Evolutionary conservation across 352 stramenopile species (phyloP).

Genomic region (Phytophthora citricola): DNA sequence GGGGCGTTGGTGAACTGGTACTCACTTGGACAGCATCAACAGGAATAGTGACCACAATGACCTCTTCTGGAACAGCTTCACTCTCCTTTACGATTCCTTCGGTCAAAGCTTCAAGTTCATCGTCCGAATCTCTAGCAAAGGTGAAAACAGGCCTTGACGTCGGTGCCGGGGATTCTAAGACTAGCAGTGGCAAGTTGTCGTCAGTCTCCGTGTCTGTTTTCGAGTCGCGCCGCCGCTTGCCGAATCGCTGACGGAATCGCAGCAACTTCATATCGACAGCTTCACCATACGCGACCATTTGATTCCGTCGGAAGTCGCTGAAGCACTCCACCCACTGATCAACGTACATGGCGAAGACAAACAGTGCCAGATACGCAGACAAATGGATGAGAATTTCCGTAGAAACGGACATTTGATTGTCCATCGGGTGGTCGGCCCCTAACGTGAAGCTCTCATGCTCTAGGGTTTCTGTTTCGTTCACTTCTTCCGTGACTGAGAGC

Average conservation of each 20-base stretch:
- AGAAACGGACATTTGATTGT: slow-evolving; percentile 38
- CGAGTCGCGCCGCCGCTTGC: slow-evolving; percentile 24
- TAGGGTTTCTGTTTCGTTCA: slow-evolving; percentile 16
- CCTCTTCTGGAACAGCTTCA: slow-evolving; percentile 7
- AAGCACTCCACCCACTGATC: slow-evolving; percentile 52
- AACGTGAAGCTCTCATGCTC: slow-evolving; percentile 7
- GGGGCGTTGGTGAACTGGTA: slow-evolving; percentile 1
- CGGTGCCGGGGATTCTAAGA: slow-evolving; percentile 28
- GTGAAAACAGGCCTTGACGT: slow-evolving; percentile 21
- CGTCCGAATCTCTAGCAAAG: slow-evolving; percentile 12
- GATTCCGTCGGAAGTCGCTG: slow-evolving; percentile 42
- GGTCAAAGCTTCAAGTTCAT: not conserved
- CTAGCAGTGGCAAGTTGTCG: slow-evolving; percentile 31
- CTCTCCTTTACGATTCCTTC: not conserved
- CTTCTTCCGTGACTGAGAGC: slow-evolving; percentile 19
- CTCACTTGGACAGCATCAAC: slow-evolving; percentile 17
- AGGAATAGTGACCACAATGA: slow-evolving; percentile 27
- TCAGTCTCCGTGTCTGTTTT: slow-evolving; percentile 20
- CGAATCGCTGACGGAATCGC: slow-evolving; percentile 35
- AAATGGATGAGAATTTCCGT: slow-evolving; percentile 50
- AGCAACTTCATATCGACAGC: slow-evolving; percentile 29
- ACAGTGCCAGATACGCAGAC: slow-evolving; percentile 43
- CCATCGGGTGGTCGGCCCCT: slow-evolving; percentile 5
- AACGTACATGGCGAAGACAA: slow-evolving; percentile 46
- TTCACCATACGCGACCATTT: slow-evolving; percentile 40